Percentiles rank a stretch among this genome's conserved stretches.
Conservation (phyloP, 2,329 filamentous ascomycete genomes). For the Tolypocladium sp. region DNA sequence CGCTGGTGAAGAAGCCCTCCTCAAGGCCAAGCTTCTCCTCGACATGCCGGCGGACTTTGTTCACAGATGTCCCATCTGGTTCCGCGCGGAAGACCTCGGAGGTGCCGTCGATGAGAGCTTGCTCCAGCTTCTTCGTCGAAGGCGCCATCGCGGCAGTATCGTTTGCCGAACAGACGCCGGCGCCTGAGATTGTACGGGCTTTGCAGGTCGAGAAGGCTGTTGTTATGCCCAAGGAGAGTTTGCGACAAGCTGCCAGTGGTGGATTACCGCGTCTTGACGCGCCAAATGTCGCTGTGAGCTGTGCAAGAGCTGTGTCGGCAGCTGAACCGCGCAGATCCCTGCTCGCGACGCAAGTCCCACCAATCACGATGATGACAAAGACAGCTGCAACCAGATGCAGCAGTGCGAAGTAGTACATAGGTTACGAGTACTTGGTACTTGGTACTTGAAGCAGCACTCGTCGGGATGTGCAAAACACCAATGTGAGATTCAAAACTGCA, state of each 20-base stretch:
- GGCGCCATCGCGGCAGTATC: conserved; percentile 25
- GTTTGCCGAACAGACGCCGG: neutral
- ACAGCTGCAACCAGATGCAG: neutral
- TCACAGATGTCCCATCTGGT: conserved; percentile 43
- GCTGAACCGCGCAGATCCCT: neutral
- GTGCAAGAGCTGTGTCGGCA: neutral
- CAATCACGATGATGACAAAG: neutral
- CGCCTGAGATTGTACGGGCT: neutral
- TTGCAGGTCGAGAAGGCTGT: neutral
- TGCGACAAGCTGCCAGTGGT: neutral
- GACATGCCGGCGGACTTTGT: conserved; percentile 42
- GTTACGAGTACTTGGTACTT: neutral
- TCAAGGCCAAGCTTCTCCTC: conserved; percentile 40
- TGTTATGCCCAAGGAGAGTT: neutral
- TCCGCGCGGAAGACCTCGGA: conserved; percentile 33
- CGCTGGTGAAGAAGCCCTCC: conserved; percentile 38
- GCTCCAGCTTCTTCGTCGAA: conserved; percentile 31
- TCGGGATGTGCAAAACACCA: neutral
- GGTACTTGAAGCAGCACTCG: neutral
- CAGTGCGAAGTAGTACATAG: neutral
- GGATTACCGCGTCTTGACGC: conserved; percentile 7
- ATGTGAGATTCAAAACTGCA: neutral
- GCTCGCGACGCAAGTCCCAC: neutral
- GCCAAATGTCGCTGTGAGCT: neutral
- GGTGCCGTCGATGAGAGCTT: conserved; percentile 37